Evolutionary conservation across 306 rosid species (phyloP).

Genomic region (Urtica urens): DNA sequence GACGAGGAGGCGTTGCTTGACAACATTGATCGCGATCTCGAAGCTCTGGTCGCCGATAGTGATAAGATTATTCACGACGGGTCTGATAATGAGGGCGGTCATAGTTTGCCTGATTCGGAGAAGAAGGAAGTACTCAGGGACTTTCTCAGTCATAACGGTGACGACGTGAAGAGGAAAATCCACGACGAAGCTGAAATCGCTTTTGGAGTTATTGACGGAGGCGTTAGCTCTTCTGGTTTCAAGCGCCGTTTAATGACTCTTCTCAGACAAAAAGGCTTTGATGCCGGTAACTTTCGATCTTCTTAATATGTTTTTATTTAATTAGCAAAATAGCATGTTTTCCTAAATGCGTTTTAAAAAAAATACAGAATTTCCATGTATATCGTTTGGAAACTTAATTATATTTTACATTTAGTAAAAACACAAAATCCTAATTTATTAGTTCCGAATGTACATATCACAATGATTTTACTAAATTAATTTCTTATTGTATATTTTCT

Average conservation of each 20-base stretch:
- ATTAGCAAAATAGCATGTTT: too few species aligned
- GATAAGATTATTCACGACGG: constrained; percentile 11
- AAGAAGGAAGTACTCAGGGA: constrained; percentile 22
- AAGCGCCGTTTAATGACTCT: constrained; percentile 57
- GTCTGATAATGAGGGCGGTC: constrained; percentile 11
- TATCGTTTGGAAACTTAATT: too few species aligned
- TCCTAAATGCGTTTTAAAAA: too few species aligned
- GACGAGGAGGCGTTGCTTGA: constrained; percentile 2
- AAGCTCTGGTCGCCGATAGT: background rate
- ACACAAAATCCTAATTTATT: too few species aligned
- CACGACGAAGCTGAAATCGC: constrained; percentile 32
- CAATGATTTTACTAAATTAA: too few species aligned
- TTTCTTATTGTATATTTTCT: too few species aligned
- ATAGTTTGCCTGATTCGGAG: constrained; percentile 24
- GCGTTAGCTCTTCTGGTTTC: constrained; percentile 24
- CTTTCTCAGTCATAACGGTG: constrained; percentile 25
- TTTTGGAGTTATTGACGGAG: constrained; percentile 7
- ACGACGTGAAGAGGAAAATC: constrained; percentile 25
- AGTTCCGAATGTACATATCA: too few species aligned
- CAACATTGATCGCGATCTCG: background rate
- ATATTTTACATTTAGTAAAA: too few species aligned
- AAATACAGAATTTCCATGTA: too few species aligned
- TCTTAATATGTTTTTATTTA: background rate
- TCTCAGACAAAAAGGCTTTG: constrained; percentile 55
- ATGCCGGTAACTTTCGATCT: constrained; percentile 54